Base-by-base conservation (phyloP, 441 rosid species). In the Erodium trifolium region DNA sequence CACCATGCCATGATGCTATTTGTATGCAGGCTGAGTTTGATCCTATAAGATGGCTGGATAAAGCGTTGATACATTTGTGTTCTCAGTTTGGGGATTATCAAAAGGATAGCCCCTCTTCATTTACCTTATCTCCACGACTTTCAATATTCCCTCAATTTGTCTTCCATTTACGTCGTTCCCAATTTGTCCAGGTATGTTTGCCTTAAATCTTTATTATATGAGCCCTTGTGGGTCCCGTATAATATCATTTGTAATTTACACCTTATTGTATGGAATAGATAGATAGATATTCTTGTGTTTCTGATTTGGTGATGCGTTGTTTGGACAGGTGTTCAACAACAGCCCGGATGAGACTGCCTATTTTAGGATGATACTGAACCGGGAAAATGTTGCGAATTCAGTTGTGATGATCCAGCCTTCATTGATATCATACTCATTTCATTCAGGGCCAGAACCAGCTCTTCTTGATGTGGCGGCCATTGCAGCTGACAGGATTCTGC, bases 371-470 rank as follows among this genome's bases (percentile, higher is more conserved):
- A 82, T 92, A 62, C 77, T 94, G 75, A 85, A 88, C 86, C 76
- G 94, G 67, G 98, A 92, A 82, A 94, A 85, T 64, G 92, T 94
- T 67, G 81, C 96, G 71, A 92, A 91, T 78, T 86, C 99, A 64
- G 83, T 86, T 47, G 91, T 87, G 76, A 94, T 94, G 99, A 88
- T 94, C 75, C 99, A 94, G 73, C 99, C 99, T 68, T 88, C 97
- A 45, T 82, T 94, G 80, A 83, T 94, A 71, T 86, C 98, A n/a
- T 94, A 88, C 78, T 90, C 99, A 34, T 88, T 92, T 77, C 87
- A 92, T 73, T 84, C 96, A 57, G 85, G 76, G 19, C 91, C 98
- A 39, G 99, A 90, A 79, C 97, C 97, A 73, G 83, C 84, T 69
- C 84, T 90, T 64, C 92, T 91, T 53, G 98, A 94, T 70, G 97